Evolutionary conservation across 2,329 filamentous ascomycete species (phyloP).

Genomic region (Talaromyces sp.): DNA sequence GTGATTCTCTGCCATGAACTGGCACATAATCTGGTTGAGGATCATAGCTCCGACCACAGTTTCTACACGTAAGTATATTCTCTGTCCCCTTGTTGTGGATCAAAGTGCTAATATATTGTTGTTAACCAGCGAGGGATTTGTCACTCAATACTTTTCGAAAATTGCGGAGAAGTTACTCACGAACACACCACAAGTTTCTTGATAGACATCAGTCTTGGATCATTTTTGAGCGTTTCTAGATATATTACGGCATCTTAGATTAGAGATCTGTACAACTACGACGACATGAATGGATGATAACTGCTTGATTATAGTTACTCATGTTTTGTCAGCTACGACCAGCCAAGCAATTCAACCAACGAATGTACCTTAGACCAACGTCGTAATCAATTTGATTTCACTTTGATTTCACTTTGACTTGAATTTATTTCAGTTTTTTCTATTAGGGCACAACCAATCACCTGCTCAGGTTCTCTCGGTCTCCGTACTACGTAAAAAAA

Average conservation of each 20-base stretch:
- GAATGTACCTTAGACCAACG: no score
- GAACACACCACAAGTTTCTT: background rate
- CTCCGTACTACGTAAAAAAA: conserved; percentile 7
- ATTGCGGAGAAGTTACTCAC: conserved; percentile 54
- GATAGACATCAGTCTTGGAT: background rate
- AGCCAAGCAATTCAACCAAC: background rate
- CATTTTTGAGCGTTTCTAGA: background rate
- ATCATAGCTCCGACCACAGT: conserved; percentile 73
- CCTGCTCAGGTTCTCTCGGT: background rate
- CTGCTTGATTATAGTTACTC: no score
- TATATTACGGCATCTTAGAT: background rate
- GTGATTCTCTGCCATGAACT: conserved; percentile 93
- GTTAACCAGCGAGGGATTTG: conserved; percentile 63
- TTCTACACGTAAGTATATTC: conserved; percentile 58
- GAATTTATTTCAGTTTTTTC: background rate
- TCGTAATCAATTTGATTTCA: no score
- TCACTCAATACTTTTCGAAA: conserved; percentile 68
- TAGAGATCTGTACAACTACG: background rate
- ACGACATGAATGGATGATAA: background rate
- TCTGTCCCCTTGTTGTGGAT: background rate
- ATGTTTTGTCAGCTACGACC: background rate
- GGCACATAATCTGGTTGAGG: conserved; percentile 81
- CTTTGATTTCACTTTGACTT: no score
- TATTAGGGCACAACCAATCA: conserved; percentile 3
- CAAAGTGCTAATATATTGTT: conserved; percentile 4